A percentile compares a stretch with the other conserved stretches of the same genome.
Evolutionary conservation across 2,329 filamentous ascomycete genomes (phyloP).

Genomic region (Phialophora expanda): DNA sequence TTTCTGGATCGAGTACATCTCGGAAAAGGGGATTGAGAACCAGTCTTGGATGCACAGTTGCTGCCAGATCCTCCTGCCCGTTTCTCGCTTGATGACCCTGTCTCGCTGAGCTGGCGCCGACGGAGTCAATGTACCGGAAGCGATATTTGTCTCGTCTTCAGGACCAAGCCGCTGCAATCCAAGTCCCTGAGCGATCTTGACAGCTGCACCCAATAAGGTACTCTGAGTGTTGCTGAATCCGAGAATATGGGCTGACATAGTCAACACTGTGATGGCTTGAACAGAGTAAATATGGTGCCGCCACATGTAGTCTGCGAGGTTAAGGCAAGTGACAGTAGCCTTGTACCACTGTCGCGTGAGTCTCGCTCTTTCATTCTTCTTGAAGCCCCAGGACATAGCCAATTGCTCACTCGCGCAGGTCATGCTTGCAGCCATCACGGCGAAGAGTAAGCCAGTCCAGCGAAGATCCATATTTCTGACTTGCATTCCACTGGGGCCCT

Average conservation of each 20-base stretch:
- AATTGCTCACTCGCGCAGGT: conserved; percentile 33
- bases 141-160: conserved; percentile 36
- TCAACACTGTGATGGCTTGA: conserved; percentile 55
- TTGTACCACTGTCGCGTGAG: conserved; percentile 55
- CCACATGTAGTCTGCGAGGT: conserved; percentile 54
- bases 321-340: conserved; percentile 53
- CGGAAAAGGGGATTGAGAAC: conserved; percentile 51
- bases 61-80: conserved; percentile 49
- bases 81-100: conserved; percentile 42
- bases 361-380: conserved; percentile 48
- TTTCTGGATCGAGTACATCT: conserved; percentile 47
- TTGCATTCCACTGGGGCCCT: conserved; percentile 32
- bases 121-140: conserved; percentile 9
- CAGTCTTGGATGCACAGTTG: conserved; percentile 51
- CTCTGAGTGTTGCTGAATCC: conserved; percentile 57
- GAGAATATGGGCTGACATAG: conserved; percentile 57
- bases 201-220: conserved; percentile 52
- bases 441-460: conserved; percentile 35
- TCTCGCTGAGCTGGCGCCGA: conserved; percentile 28
- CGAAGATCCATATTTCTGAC: conserved; percentile 36
- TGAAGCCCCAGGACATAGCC: conserved; percentile 53
- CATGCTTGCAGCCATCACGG: conserved; percentile 36
- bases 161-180: conserved; percentile 52
- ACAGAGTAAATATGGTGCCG: conserved; percentile 52
- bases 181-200: conserved; percentile 56